These are phyloP conservation scores for Phytopythium litorale DNA, from an alignment of 352 stramenopile species.

Conservation along the genomic window DNA sequence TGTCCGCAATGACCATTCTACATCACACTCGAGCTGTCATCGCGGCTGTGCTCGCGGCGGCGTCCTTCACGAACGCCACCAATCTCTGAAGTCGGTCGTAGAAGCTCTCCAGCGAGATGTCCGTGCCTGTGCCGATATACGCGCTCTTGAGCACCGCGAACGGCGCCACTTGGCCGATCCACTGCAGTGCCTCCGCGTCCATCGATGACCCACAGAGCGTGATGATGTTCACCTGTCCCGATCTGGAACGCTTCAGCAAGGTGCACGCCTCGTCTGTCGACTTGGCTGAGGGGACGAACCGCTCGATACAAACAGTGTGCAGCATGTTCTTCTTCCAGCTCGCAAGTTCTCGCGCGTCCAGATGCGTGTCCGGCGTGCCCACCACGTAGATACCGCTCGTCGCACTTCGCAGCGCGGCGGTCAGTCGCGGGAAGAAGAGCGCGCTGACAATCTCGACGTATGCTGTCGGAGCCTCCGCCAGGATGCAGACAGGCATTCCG, in stretches of 20 bases:
- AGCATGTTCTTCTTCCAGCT: conserved; percentile 47
- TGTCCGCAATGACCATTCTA: neutral
- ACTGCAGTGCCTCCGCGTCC: conserved; percentile 22
- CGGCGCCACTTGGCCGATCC: conserved; percentile 26
- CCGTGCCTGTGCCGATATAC: conserved; percentile 9
- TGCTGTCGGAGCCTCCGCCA: conserved; percentile 29
- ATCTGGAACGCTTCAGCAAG: conserved; percentile 2
- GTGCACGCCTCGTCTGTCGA: neutral
- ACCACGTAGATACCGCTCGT: conserved; percentile 40
- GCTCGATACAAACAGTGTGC: conserved; percentile 38
- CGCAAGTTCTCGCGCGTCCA: conserved; percentile 30
- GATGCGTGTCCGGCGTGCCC: conserved; percentile 25
- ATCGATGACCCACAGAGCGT: conserved; percentile 26
- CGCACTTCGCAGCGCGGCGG: conserved; percentile 19
- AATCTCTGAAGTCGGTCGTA: conserved; percentile 28
- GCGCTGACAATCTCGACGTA: conserved; percentile 42
- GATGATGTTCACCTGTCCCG: conserved; percentile 20
- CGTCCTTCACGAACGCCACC: conserved; percentile 21
- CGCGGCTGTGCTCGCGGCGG: neutral
- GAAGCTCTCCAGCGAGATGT: conserved; percentile 28
- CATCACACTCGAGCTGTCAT: neutral
- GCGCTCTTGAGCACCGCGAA: conserved; percentile 40
- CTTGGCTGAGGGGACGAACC: conserved; percentile 11
- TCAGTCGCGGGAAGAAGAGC: conserved; percentile 45
- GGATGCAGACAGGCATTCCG: conserved; percentile 35